phyloP scores from a whole-genome alignment of 2,329 filamentous ascomycete species.

The Stachybotrys chlorohalonatus region DNA sequence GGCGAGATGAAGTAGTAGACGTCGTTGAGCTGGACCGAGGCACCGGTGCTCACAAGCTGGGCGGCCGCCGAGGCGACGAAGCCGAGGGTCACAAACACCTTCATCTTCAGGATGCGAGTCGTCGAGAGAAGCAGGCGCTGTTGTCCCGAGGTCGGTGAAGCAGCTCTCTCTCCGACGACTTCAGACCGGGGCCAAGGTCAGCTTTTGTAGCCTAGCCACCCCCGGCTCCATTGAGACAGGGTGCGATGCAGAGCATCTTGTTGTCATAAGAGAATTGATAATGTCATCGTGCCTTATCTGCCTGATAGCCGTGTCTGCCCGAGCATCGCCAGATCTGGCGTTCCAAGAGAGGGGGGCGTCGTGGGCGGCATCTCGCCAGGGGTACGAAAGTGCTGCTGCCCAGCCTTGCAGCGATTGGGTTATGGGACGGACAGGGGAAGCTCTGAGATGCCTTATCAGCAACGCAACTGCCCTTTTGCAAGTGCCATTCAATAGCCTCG shows the following conservation, averaged over 20 bases:
- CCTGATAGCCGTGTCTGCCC: not conserved
- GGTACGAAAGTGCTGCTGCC: not conserved
- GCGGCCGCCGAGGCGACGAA: constrained; percentile 6
- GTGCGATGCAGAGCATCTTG: no score
- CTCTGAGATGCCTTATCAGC: not conserved
- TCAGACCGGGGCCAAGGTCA: not conserved
- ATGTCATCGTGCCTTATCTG: not conserved
- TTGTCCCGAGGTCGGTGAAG: not conserved
- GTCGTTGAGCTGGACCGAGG: constrained; percentile 19
- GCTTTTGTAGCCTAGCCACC: not conserved
- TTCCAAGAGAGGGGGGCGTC: not conserved
- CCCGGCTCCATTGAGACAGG: not conserved
- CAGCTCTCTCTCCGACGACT: not conserved
- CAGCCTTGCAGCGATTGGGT: not conserved
- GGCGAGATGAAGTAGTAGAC: constrained; percentile 25
- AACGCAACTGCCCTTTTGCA: not conserved
- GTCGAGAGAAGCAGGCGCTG: no score
- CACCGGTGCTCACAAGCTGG: constrained; percentile 17
- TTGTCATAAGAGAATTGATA: not conserved
- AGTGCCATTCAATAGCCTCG: not conserved
- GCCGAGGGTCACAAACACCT: constrained; percentile 1
- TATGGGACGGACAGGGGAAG: not conserved
- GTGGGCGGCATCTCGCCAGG: no score
- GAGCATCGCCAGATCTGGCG: not conserved
- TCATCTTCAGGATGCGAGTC: not conserved